Evolutionary conservation across 2,329 filamentous ascomycete genomes (phyloP), one percentile per base, ranked within the genome.

Genomic region (Didymosphaeria variabile): DNA sequence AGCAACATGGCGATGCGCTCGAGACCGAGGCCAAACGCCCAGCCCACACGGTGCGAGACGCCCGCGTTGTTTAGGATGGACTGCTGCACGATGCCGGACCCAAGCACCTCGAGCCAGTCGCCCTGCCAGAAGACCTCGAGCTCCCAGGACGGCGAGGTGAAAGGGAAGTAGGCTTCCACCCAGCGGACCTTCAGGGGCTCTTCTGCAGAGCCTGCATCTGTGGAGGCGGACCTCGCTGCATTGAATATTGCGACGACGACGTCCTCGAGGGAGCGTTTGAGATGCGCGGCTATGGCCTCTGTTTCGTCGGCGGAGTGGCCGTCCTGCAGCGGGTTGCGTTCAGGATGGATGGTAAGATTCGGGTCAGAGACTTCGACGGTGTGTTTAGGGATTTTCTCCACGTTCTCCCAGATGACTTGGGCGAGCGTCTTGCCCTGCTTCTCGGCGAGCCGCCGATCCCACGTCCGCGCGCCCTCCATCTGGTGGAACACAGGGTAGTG

Each of bases 401-500:
- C 69, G 72, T 97, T 92, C 38, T 84, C 84, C 81, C 85, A 87
- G 8, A 98, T 88, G 13, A 87, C 86, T 17, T 87, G 82, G 0
- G 86, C 86, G 19, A 93, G 76, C 61, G 79, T 64, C 51, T 70
- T 73, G 21, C 76, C 72, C 42, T 70, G 65, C 15, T 70, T 82
- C 57, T 82, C 84, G 47, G 86, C 86, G 75, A 82, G 85, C 31
- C 76, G 83, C 10, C 92, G 87, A 74, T 95, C 91, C 94, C 95
- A 99, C 57, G 93, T 90, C 69, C 91, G 86, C 9, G 94, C 94
- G 13, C 93, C 94, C 78, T 99, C 95, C 94, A 98, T 98, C 81
- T 99, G 95, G 80, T 99, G 95, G 79, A 99, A 99, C 60, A 97
- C 88, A 0, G 95, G 95, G 79, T 98, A 98, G 80, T 99, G 95